Base-by-base conservation (phyloP, 1,284 basidiomycete species). In the Ustilago hordei region DNA sequence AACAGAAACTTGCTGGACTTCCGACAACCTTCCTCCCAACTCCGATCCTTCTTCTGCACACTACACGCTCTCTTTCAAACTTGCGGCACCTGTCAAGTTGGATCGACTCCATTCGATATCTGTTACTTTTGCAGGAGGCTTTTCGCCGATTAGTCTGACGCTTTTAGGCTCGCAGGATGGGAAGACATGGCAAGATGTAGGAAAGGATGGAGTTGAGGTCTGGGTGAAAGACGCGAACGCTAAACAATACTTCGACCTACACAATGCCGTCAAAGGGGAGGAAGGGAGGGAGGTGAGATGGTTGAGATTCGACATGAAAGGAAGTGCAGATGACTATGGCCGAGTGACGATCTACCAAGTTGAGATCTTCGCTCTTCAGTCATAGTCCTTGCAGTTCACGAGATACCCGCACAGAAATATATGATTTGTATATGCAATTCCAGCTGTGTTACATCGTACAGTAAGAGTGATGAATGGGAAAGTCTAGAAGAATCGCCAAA, bases 281-380 rank as follows among this genome's bases (percentile, higher is more conserved):
- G 12, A 17, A 6, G n/a, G 15, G 19, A 15, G 11, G 15, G 4
- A 59, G 8, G 48, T 50, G 4, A 19, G 12, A 2, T 74, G 69
- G 60, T 34, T 79, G 12, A 39, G 69, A 4, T 60, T 79, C 13
- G 52, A 77, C 12, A 48, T 79, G 31, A 36, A 59, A 2, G 72
- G 72, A 1, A 76, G 74, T 48, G 70, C 77, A n/a, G 77, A 79
- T 56, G 77, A 76, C 35, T 79, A 73, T 31, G 77, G 74, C 0
- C 39, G 77, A 1, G 45, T 79, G 0, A 77, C 71, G 8, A 55
- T 79, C 15, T 79, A 79, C 35, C 61, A 71, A 32, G 48, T 55
- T 34, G 63, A 78, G 35, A 34, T 78, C 47, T 69, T 68, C 39
- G 71, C 61, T 34, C 38, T 53, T 19, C n/a, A 7, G 11, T 17